Evolutionary conservation across 768 basidiomycete genomes (phyloP), one percentile per base, ranked within the genome.

Genomic region (Ramaria sp.): DNA sequence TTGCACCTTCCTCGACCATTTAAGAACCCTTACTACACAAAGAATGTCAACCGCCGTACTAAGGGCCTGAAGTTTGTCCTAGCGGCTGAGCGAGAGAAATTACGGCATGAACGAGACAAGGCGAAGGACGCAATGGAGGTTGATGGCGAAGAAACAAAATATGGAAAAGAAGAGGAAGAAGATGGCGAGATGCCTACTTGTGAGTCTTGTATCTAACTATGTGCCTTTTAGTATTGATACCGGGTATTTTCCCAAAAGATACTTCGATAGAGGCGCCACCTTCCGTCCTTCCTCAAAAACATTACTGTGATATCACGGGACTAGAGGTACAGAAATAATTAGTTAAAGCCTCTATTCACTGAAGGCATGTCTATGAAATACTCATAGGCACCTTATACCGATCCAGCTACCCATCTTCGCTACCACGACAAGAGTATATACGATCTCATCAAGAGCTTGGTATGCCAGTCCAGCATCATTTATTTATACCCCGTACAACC

Each of bases 371-470:
- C 20, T 63, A 27, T 27, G 30, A 12, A 27, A 24, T 11, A n/a
- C 33, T 10, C 33, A 3, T 24, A 88, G 88, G 88, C 86, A 0
- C 87, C 85, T 1, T 91, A 91, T 61, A 91, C 86, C 0, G 87
- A 92, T 62, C 89, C 90, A 6, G 78, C 81, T 1, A 90, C 88
- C 0, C 82, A 83, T 1, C 72, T 92, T 10, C 78, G 90, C 4
- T 91, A 86, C 65, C 86, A 91, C 60, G 85, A 91, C 73, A 89
- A 87, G 73, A 87, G 82, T 59, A 80, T 91, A n/a, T 91, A 90
- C 65, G 87, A 89, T 48, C 72, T 89, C 30, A 80, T 91, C 61
- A 88, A 87, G 66, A 76, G 78, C 50, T 69, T 92, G 64, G 89
- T 88, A 51, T 7, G 24, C 50, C n/a, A 31, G 13, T 34, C 48